Evolutionary conservation across 1,284 basidiomycete genomes (phyloP).

Genomic region (Irpex sp.): DNA sequence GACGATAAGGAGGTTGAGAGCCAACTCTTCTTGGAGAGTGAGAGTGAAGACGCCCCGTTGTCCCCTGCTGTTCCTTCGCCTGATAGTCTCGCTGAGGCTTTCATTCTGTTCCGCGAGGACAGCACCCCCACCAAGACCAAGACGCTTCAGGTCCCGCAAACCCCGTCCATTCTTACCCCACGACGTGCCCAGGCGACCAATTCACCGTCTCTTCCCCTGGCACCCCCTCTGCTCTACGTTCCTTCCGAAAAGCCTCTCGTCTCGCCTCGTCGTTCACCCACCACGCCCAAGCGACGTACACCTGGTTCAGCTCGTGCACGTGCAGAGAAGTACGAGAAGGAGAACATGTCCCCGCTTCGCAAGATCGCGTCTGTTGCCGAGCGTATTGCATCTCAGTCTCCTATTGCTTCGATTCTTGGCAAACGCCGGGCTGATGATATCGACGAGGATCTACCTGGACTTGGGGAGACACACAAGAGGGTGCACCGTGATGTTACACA

Average conservation of each 20-base stretch:
- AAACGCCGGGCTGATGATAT: constrained; percentile 35
- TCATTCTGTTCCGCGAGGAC: constrained; percentile 5
- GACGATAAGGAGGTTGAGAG: constrained; percentile 20
- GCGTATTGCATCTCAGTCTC: constrained; percentile 27
- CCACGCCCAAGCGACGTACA: constrained; percentile 13
- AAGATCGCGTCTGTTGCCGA: constrained; percentile 30
- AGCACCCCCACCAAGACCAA: background rate
- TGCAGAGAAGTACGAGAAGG: constrained; percentile 34
- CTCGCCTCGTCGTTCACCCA: constrained; percentile 22
- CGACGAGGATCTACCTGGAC: constrained; percentile 22
- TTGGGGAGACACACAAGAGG: constrained; percentile 29
- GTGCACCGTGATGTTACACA: constrained; percentile 17
- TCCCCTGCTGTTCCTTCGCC: constrained; percentile 15
- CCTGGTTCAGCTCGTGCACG: constrained; percentile 14
- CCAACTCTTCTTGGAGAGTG: constrained; percentile 6
- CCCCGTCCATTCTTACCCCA: constrained; percentile 25
- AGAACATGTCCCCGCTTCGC: constrained; percentile 38
- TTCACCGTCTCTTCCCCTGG: constrained; percentile 12
- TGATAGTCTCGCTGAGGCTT: constrained; percentile 16
- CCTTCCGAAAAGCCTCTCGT: constrained; percentile 13
- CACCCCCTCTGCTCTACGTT: constrained; percentile 12
- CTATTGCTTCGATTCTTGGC: constrained; percentile 31
- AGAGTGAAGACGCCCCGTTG: constrained; percentile 4
- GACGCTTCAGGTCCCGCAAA: background rate
- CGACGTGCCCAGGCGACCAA: constrained; percentile 30